Evolutionary conservation across 306 rosid genomes (phyloP), one percentile per base, ranked within the genome.

Genomic region (Morella rubra): DNA sequence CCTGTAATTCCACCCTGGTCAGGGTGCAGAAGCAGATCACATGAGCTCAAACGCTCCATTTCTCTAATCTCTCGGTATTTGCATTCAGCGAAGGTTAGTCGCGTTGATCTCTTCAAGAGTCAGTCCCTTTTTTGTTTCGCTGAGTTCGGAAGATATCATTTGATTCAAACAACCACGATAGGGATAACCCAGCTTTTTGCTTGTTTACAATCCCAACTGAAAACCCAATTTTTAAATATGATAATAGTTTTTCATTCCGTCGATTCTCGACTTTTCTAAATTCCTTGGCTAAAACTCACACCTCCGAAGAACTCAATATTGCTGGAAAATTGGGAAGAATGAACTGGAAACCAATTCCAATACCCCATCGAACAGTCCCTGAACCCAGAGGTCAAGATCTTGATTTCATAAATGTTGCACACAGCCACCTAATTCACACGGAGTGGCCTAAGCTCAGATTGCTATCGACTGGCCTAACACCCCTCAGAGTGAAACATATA

Each of bases 371-470:
- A 79, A 85, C 89, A 7, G 81, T 93, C 47, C 93, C 91, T 37
- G 83, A 85, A 51, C 86, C 96, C 72, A 81, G 71, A 70, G 97
- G 91, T 13, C 93, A 90, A 54, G 97, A 91, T 84, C 87, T 93
- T 55, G 98, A 94, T 82, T 90, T 85, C 73, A 82, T 94, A 7
- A 90, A 87, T 45, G 87, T 92, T n/a, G 85, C 84, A 5, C 93
- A 83, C 68, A 85, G 95, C 81, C 93, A 92, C 73, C 60, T 94
- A 7, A 89, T 90, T 72, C 91, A 94, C 74, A 89, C 93, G 1
- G 91, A 92, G 19, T 94, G 98, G 97, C 69, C 80, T 12, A 86
- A 90, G 62, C 91, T 94, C 44, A 72, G 80, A 8, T 82, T 84
- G 5, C 54, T 94, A 14, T 80, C 90, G 18, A 45, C 70, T n/a